Percentiles rank a stretch among this genome's conserved stretches.
phyloP scores from a whole-genome alignment of 768 basidiomycete species.

The Termitomyces titanicus region DNA sequence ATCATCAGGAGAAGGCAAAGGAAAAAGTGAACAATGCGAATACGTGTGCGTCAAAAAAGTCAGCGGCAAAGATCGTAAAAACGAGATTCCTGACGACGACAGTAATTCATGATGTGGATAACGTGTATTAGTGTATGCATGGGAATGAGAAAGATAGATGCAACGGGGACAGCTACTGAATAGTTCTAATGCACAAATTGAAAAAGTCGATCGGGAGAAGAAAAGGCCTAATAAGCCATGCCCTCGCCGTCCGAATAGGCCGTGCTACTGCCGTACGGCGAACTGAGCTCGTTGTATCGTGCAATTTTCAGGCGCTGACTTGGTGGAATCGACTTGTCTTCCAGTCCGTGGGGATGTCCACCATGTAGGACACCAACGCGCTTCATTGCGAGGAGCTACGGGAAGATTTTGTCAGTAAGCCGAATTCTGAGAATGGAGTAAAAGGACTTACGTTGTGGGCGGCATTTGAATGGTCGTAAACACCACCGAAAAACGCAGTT shows the following conservation, averaged over 20 bases:
- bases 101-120: neutral
- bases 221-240: conserved; percentile 21
- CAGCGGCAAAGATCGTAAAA: neutral
- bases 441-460: conserved; percentile 67
- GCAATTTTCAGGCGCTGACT: conserved; percentile 70
- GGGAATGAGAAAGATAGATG: neutral
- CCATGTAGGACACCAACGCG: conserved; percentile 62
- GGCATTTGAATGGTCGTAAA: conserved; percentile 86
- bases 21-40: neutral
- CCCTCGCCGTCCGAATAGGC: conserved; percentile 59
- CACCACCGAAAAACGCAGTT: conserved; percentile 91
- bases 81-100: neutral
- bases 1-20: neutral
- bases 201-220: neutral
- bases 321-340: conserved; percentile 68
- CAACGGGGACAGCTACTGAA: neutral
- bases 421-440: neutral
- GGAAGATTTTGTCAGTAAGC: conserved; percentile 7
- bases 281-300: conserved; percentile 56
- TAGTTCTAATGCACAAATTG: neutral
- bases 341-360: conserved; percentile 53
- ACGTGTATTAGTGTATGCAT: neutral
- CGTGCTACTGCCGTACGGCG: conserved; percentile 50
- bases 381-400: conserved; percentile 57
- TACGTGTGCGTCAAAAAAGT: neutral